These are phyloP conservation scores for Yarrowia osloensis DNA, from an alignment of 805 yeast species.

Conservation along the genomic window DNA sequence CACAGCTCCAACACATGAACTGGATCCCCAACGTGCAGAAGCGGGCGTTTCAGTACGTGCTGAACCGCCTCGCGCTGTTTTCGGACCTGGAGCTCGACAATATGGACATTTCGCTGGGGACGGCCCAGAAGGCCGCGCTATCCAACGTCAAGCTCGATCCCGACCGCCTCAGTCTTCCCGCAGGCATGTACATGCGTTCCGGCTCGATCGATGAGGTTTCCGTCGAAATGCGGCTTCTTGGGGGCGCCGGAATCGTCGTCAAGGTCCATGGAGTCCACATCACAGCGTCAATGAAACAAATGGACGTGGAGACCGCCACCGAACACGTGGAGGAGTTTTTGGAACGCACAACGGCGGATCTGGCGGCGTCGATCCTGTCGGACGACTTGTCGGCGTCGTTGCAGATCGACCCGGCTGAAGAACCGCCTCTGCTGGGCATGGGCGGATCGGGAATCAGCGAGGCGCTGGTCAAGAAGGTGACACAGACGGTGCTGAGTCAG, in stretches of 20 bases:
- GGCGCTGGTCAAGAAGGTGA: slow-evolving; percentile 4
- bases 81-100: slow-evolving; percentile 81
- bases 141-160: slow-evolving; percentile 71
- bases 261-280: slow-evolving; percentile 55
- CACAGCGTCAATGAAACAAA: slow-evolving; percentile 43
- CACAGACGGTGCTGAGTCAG: slow-evolving; percentile 1
- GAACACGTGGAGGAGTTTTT: slow-evolving; percentile 33
- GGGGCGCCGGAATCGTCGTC: slow-evolving; percentile 67
- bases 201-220: slow-evolving; percentile 61
- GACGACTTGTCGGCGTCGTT: neutral
- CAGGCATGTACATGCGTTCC: slow-evolving; percentile 57
- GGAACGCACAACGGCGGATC: slow-evolving; percentile 19
- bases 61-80: slow-evolving; percentile 78
- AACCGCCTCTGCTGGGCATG: slow-evolving; percentile 13
- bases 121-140: slow-evolving; percentile 45
- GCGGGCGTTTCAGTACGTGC: slow-evolving; percentile 72
- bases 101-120: slow-evolving; percentile 74
- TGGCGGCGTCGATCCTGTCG: slow-evolving; percentile 18
- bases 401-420: slow-evolving; percentile 3
- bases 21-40: slow-evolving; percentile 89
- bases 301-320: slow-evolving; percentile 41
- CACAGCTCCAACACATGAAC: slow-evolving; percentile 8
- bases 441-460: neutral
- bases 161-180: slow-evolving; percentile 60
- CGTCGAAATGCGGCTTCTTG: slow-evolving; percentile 63